These are phyloP conservation scores for Beverwykella pulmonaria DNA, from an alignment of 495 filamentous ascomycete genomes.

Conservation along the genomic window DNA sequence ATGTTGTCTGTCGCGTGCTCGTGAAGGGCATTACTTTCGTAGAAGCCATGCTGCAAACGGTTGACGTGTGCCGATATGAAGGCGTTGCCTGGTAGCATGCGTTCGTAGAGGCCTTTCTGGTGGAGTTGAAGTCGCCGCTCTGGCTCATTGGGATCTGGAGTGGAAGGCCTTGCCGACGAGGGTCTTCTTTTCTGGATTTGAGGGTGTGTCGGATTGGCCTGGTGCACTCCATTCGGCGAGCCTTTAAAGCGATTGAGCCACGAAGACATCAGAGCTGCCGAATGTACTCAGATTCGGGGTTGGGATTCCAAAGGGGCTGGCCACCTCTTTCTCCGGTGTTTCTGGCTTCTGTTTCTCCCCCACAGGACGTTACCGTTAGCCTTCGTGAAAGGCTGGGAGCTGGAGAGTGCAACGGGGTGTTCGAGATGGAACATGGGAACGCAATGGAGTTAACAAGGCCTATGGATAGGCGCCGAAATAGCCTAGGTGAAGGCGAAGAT, in stretches of 20 bases:
- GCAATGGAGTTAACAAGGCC: background rate
- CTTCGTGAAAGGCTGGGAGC: too few species aligned
- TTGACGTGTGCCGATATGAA: constrained; percentile 57
- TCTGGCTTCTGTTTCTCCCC: too few species aligned
- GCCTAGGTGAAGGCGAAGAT: background rate
- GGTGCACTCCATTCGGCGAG: background rate
- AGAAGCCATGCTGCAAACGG: constrained; percentile 57
- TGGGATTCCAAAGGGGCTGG: too few species aligned
- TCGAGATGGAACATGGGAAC: background rate
- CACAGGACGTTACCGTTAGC: too few species aligned
- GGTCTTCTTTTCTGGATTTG: background rate
- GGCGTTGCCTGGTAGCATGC: constrained; percentile 53
- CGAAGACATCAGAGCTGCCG: constrained; percentile 14
- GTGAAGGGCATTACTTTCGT: constrained; percentile 49
- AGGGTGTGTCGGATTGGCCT: background rate
- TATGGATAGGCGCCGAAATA: background rate
- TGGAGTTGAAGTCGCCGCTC: constrained; percentile 53
- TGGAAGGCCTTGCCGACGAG: background rate
- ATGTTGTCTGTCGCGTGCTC: constrained; percentile 51
- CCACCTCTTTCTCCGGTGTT: too few species aligned
- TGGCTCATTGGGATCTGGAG: constrained; percentile 37
- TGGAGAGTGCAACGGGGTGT: too few species aligned
- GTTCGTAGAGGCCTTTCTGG: constrained; percentile 56
- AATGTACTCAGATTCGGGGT: too few species aligned
- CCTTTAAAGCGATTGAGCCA: constrained; percentile 21